phyloP scores from a whole-genome alignment of 176 grass and related monocot genomes.

The Cymbopogon citratus region DNA sequence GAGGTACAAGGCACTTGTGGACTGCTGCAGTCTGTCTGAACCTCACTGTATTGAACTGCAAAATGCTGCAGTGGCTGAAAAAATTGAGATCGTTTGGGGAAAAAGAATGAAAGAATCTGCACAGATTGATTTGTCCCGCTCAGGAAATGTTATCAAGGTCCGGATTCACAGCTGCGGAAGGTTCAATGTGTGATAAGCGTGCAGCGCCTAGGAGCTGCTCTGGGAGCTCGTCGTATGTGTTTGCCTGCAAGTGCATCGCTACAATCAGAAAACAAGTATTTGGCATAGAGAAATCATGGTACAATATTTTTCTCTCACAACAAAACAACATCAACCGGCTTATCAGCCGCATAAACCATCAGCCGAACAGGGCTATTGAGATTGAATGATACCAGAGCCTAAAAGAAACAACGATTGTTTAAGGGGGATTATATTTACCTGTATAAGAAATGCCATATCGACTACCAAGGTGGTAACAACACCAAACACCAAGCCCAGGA shows the following conservation, averaged over 20 bases:
- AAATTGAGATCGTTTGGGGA: neutral
- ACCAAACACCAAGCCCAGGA: constrained; percentile 91
- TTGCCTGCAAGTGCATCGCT: constrained; percentile 45
- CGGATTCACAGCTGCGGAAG: constrained; percentile 47
- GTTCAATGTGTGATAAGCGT: constrained; percentile 68
- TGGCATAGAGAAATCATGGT: no score
- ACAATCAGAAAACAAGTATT: neutral
- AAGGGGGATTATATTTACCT: constrained; percentile 47
- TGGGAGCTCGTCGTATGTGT: constrained; percentile 74
- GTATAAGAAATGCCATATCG: constrained; percentile 97
- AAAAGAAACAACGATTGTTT: neutral
- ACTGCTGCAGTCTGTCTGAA: neutral
- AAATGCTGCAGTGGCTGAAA: constrained; percentile 16
- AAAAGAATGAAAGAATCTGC: constrained; percentile 37
- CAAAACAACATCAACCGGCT: no score
- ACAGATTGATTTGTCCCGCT: neutral
- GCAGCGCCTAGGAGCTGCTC: constrained; percentile 81
- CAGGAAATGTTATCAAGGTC: constrained; percentile 38
- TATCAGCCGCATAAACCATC: no score
- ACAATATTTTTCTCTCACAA: no score
- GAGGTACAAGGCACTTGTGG: neutral
- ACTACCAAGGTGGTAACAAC: constrained; percentile 79
- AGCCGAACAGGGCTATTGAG: no score
- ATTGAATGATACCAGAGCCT: no score
- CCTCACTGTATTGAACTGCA: constrained; percentile 7